Percentiles rank a stretch among this genome's conserved stretches.
These are phyloP conservation scores for Argentina anserina DNA, from an alignment of 306 rosid genomes.

Conservation along the genomic window DNA sequence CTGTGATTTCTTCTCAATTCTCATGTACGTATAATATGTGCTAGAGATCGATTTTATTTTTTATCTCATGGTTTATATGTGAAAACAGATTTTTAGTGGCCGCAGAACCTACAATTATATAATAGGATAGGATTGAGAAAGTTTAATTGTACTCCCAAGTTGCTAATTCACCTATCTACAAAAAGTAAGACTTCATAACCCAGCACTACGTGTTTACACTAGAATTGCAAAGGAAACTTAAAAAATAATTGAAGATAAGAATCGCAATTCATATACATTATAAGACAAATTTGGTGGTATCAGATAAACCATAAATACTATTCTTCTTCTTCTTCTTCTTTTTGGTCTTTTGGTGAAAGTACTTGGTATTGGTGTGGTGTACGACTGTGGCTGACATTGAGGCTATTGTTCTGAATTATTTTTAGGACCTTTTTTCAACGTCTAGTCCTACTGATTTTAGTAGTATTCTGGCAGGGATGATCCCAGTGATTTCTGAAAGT, in stretches of 20 bases:
- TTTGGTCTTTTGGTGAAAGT: too few relatives aligned
- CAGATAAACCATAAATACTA: too few relatives aligned
- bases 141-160: neutral
- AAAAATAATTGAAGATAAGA: neutral
- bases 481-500: too few relatives aligned
- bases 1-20: too few relatives aligned
- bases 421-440: too few relatives aligned
- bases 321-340: too few relatives aligned
- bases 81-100: neutral
- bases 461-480: too few relatives aligned
- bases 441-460: too few relatives aligned
- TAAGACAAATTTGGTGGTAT: neutral
- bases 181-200: neutral
- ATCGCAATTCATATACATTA: neutral
- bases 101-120: neutral
- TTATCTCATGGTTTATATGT: neutral
- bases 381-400: too few relatives aligned
- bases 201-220: neutral
- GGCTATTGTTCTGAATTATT: too few relatives aligned
- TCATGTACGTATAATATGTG: neutral
- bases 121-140: neutral
- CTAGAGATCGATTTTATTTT: too few relatives aligned
- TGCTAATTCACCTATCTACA: neutral
- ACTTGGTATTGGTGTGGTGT: too few relatives aligned
- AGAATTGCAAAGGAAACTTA: neutral